Percentiles rank a stretch among this genome's conserved stretches.
phyloP scores from a whole-genome alignment of 2,329 filamentous ascomycete species.

The Stagonosporopsis chrysanthemi region DNA sequence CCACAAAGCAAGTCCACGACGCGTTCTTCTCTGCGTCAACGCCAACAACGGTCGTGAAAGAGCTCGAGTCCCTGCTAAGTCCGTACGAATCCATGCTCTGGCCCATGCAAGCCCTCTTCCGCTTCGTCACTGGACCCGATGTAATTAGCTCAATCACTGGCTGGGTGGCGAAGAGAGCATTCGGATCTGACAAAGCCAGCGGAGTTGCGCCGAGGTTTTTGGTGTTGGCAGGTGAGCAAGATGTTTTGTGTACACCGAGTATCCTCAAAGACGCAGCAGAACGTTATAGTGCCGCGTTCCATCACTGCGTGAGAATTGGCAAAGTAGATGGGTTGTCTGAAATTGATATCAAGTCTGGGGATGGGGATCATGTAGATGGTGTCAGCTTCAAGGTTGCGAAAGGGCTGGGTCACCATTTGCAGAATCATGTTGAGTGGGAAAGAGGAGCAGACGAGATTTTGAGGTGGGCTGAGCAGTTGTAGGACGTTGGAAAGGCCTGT shows the following conservation, averaged over 20 bases:
- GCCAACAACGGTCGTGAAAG: constrained; percentile 50
- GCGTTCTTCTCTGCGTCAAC: constrained; percentile 61
- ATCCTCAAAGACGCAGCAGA: constrained; percentile 49
- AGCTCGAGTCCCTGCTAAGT: constrained; percentile 55
- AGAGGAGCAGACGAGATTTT: constrained; percentile 57
- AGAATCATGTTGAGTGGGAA: constrained; percentile 61
- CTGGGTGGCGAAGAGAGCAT: constrained; percentile 49
- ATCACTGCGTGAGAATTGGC: constrained; percentile 38
- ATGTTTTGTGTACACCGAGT: constrained; percentile 38
- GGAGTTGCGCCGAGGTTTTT: constrained; percentile 25
- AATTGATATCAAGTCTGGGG: constrained; percentile 1
- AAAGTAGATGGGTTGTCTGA: constrained; percentile 39
- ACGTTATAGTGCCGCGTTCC: constrained; percentile 49
- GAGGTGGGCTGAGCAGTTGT: constrained; percentile 48
- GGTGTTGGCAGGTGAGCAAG: constrained; percentile 33
- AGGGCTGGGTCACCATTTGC: constrained; percentile 61
- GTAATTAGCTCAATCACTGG: constrained; percentile 50
- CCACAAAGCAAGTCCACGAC: constrained; percentile 56
- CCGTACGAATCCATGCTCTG: constrained; percentile 63
- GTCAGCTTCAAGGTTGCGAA: constrained; percentile 55
- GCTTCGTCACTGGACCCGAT: constrained; percentile 53
- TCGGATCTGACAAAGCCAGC: constrained; percentile 18
- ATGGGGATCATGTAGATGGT: constrained; percentile 30
- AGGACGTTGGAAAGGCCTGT: neutral
- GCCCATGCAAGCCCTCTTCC: constrained; percentile 58